Percentiles rank a stretch among this genome's conserved stretches.
These are phyloP conservation scores for Massarina eburnea DNA, from an alignment of 2,329 filamentous ascomycete genomes.

Conservation along the genomic window DNA sequence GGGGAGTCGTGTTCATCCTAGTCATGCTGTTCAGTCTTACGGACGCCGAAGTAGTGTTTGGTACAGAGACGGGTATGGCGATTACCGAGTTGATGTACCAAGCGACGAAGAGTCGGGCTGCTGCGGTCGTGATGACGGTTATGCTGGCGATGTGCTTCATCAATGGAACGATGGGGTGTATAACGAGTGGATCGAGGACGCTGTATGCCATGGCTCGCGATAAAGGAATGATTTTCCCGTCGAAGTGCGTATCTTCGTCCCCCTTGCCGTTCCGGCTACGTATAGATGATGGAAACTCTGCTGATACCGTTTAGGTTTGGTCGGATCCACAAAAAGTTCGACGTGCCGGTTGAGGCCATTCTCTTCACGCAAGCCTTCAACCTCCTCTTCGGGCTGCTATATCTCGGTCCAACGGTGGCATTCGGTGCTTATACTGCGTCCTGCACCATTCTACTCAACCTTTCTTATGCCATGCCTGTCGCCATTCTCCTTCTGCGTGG, in stretches of 20 bases:
- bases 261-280: neutral
- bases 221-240: constrained; percentile 15
- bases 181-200: constrained; percentile 48
- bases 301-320: constrained; percentile 5
- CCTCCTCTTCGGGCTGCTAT: constrained; percentile 50
- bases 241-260: constrained; percentile 3
- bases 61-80: constrained; percentile 48
- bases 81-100: constrained; percentile 51
- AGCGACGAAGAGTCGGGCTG: constrained; percentile 44
- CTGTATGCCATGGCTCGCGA: constrained; percentile 53
- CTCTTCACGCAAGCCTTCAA: constrained; percentile 48
- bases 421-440: constrained; percentile 52
- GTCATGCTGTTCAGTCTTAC: constrained; percentile 48
- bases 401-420: constrained; percentile 50
- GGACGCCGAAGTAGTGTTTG: constrained; percentile 41
- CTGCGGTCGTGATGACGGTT: constrained; percentile 46
- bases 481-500: constrained; percentile 11
- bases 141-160: constrained; percentile 50
- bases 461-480: constrained; percentile 51
- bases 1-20: constrained; percentile 43
- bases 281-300: neutral
- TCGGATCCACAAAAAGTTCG: constrained; percentile 24
- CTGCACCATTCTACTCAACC: constrained; percentile 51
- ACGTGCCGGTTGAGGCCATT: constrained; percentile 49
- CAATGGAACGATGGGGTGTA: constrained; percentile 50